Base-by-base conservation (phyloP, 768 basidiomycete genomes). In the Chalciporus pseudorubinellus region DNA sequence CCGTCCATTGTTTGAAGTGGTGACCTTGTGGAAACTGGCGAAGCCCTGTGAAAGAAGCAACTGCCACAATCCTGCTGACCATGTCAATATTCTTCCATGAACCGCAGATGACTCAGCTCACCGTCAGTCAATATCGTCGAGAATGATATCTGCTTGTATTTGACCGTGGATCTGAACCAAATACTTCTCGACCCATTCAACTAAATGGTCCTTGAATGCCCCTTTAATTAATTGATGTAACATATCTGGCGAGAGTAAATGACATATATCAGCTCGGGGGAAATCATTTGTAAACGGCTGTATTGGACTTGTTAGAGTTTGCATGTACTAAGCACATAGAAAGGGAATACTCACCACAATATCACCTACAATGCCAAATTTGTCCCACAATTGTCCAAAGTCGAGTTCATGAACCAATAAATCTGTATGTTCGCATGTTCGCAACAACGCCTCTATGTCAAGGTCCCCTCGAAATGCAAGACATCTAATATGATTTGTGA, bases 1-100 rank as follows among this genome's bases (percentile, higher is more conserved):
- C 65, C 0, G 71, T 74, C 73, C 73, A 74, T 26, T 74, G 73
- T 19, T 69, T 67, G 46, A 72, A 73, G 1, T 55, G 50, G 0
- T 48, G 44, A 0, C 72, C 70, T 24, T 72, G 55, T 2, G 62
- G 61, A 22, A 74, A 74, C 0, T 56, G 46, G 8, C 57, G 42
- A 0, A 72, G 59, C 0, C 66, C 66, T 0, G 67, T 19, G 28
- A 70, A 74, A 0, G 58, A 39, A 1, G 62, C 61, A 0, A 60
- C 61, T 1, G 57, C 63, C 2, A 68, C 59, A 33, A 70, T 69
- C 14, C 69, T 72, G 43, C 16, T 1, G 5, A 19, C 19, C 21
- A 14, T 19, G 39, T 18, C 4, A 19, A 39, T 10, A 13, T 8
- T 34, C 4, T 29, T 29, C 29, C 19, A 9, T 29, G 29, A 29